phyloP scores from a whole-genome alignment of 192 early-diverging fungal species.

The Coemansia aciculifera region DNA sequence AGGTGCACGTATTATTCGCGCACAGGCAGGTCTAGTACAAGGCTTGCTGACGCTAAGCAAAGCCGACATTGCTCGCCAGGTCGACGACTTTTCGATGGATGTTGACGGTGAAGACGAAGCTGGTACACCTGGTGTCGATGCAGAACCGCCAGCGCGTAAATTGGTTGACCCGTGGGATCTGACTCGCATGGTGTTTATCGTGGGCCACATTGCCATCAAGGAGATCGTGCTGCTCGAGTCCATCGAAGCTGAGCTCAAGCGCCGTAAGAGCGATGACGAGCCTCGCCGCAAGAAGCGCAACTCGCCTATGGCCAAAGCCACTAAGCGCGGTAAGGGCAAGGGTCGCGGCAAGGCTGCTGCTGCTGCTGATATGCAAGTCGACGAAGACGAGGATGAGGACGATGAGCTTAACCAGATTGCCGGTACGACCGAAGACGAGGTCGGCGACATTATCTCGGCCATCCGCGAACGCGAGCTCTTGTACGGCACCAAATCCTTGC shows the following conservation, averaged over 20 bases:
- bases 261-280: constrained; percentile 60
- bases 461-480: constrained; percentile 93
- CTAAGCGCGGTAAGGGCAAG: constrained; percentile 25
- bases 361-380: constrained; percentile 15
- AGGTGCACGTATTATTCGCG: constrained; percentile 75
- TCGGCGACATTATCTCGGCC: constrained; percentile 79
- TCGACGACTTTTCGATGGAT: constrained; percentile 18
- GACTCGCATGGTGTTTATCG: constrained; percentile 84
- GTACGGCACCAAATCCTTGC: constrained; percentile 73
- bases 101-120: constrained; percentile 36
- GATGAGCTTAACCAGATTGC: constrained; percentile 93
- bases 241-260: constrained; percentile 92
- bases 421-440: constrained; percentile 94
- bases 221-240: constrained; percentile 95
- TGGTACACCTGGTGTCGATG: constrained; percentile 24
- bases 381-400: constrained; percentile 49
- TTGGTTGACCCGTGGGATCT: constrained; percentile 70
- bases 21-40: constrained; percentile 68
- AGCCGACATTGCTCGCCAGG: constrained; percentile 5
- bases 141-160: constrained; percentile 7
- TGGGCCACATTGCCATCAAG: constrained; percentile 95
- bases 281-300: constrained; percentile 46
- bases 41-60: constrained; percentile 32
- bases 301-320: constrained; percentile 15
- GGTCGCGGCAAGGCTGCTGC: background rate